Evolutionary conservation across 139 green algal species (phyloP).

Genomic region (Zygnema circumcarinatum): DNA sequence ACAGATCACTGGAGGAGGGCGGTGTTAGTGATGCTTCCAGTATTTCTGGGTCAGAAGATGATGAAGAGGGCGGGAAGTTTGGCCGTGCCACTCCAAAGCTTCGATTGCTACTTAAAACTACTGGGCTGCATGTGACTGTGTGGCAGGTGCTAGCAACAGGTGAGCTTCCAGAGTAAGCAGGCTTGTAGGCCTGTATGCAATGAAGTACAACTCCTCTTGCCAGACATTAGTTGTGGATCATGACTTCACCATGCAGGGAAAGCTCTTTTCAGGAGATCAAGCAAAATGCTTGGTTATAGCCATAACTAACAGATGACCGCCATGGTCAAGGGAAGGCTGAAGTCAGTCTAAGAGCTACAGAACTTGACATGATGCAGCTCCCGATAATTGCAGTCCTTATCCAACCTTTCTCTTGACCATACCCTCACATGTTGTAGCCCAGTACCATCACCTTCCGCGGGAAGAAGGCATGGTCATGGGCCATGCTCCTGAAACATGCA

Average conservation of each 20-base stretch:
- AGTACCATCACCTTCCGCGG: too few relatives aligned
- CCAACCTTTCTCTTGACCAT: too few relatives aligned
- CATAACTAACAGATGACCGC: background rate
- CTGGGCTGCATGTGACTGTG: slow-evolving; percentile 4
- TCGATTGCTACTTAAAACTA: slow-evolving; percentile 11
- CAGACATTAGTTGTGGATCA: background rate
- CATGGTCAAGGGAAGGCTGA: background rate
- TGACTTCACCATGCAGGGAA: background rate
- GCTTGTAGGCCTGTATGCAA: background rate
- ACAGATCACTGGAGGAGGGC: background rate
- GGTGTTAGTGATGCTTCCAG: slow-evolving; percentile 28
- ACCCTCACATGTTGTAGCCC: too few relatives aligned
- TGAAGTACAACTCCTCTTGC: background rate
- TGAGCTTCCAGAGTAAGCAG: background rate
- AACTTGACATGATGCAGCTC: too few relatives aligned
- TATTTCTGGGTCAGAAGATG: slow-evolving; percentile 42
- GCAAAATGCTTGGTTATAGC: too few relatives aligned
- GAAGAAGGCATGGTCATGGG: too few relatives aligned
- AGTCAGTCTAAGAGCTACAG: background rate
- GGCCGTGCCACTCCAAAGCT: background rate
- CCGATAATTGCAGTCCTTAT: too few relatives aligned
- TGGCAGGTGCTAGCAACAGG: slow-evolving; percentile 27
- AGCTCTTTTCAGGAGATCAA: background rate
- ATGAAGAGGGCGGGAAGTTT: background rate
- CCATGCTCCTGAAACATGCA: too few relatives aligned